phyloP scores from a whole-genome alignment of 2,329 filamentous ascomycete genomes.

The Thermothelomyces thermophilus region DNA sequence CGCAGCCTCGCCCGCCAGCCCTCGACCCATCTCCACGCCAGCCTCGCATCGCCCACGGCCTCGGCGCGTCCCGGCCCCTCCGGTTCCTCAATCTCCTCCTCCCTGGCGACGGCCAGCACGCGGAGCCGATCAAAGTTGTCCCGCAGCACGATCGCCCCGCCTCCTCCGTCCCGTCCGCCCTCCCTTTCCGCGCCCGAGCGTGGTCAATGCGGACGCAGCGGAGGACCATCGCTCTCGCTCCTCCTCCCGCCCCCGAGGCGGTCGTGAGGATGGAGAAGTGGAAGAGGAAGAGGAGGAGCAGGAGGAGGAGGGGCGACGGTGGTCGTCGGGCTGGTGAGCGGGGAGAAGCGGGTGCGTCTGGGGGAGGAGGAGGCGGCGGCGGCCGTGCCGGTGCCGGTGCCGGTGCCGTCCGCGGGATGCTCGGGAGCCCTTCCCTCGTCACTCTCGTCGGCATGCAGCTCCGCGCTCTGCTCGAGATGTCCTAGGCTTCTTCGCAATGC shows the following conservation, averaged over 20 bases:
- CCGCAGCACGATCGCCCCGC: conserved; percentile 5
- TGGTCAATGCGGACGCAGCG: conserved; percentile 31
- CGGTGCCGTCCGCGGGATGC: no score
- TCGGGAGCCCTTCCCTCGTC: no score
- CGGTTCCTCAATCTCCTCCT: not conserved
- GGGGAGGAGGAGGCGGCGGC: no score
- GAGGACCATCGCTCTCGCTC: no score
- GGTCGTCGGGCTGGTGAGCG: conserved; percentile 5
- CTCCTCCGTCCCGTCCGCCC: not conserved
- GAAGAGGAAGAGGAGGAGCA: no score
- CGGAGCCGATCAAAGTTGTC: conserved; percentile 18
- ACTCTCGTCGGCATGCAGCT: not conserved
- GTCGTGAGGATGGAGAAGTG: no score
- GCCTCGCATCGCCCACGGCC: conserved; percentile 26
- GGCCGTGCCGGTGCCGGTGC: no score
- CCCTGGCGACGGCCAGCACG: conserved; percentile 12
- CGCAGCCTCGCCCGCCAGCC: conserved; percentile 33
- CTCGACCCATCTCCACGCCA: conserved; percentile 34
- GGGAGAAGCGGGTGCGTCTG: not conserved
- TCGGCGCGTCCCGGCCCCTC: conserved; percentile 13
- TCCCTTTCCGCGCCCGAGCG: conserved; percentile 30
- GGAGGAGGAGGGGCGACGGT: conserved; percentile 24
- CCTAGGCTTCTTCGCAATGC: not conserved
- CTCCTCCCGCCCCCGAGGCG: no score
- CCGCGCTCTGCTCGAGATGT: not conserved